These are phyloP conservation scores for Aureobasidium subglaciale DNA, from an alignment of 2,329 filamentous ascomycete genomes.

Conservation along the genomic window DNA sequence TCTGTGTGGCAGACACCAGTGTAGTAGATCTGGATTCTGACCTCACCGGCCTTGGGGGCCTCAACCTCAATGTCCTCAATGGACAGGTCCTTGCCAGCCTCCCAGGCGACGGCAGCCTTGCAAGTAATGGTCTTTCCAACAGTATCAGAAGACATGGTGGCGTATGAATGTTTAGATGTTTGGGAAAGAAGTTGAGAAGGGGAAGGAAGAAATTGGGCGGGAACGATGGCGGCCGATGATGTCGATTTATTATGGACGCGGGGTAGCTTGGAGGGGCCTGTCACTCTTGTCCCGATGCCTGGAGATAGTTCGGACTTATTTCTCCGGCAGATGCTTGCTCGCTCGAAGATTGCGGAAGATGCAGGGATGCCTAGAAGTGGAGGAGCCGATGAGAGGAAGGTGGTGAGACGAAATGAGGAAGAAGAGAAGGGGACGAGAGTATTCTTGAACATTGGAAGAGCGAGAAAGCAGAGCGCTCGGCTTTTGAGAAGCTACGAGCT, in stretches of 20 bases:
- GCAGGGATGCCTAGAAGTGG: neutral
- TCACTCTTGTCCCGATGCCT: conserved; percentile 1
- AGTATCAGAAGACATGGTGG: conserved; percentile 46
- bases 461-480: conserved; percentile 5
- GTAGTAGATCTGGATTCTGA: conserved; percentile 94
- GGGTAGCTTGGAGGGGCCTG: conserved; percentile 14
- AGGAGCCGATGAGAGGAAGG: neutral
- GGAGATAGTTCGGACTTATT: conserved; percentile 12
- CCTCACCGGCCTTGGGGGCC: conserved; percentile 84
- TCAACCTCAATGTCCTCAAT: conserved; percentile 91
- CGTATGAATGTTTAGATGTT: conserved; percentile 16
- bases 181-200: conserved; percentile 8
- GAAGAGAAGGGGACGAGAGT: neutral
- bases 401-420: neutral
- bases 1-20: conserved; percentile 99
- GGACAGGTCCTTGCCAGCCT: conserved; percentile 79
- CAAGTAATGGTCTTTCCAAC: conserved; percentile 82
- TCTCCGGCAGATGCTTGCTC: conserved; percentile 1
- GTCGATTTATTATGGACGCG: conserved; percentile 14
- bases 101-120: conserved; percentile 89
- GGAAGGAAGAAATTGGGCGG: conserved; percentile 8
- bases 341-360: neutral
- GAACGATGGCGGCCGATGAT: conserved; percentile 14
- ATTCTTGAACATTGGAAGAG: neutral
- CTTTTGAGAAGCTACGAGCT: neutral